A percentile compares a stretch with the other conserved stretches of the same genome.
Conservation (phyloP, 2,329 filamentous ascomycete genomes). For the Pseudocercospora vitis region DNA sequence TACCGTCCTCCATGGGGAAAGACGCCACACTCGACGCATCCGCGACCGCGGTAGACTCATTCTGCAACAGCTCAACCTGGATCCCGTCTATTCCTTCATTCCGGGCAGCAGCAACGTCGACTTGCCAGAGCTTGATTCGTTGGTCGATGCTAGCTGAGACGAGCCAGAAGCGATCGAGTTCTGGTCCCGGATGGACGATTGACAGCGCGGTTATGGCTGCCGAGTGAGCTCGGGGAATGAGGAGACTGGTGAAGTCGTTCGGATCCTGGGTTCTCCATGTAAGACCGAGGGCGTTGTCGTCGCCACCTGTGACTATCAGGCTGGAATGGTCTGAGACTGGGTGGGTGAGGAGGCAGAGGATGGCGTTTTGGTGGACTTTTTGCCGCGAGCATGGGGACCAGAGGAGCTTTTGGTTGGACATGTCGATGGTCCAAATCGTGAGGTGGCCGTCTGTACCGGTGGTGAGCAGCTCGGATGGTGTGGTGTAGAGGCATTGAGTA, state of each 20-base stretch:
- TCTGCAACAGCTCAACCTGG: conserved; percentile 36
- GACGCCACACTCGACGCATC: conserved; percentile 56
- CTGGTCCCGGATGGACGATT: conserved; percentile 36
- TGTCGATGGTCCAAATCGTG: conserved; percentile 54
- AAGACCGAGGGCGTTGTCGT: conserved; percentile 78
- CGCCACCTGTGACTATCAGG: conserved; percentile 73
- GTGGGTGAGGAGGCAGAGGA: conserved; percentile 59
- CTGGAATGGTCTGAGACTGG: conserved; percentile 34
- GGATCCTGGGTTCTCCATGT: conserved; percentile 39
- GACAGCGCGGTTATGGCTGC: conserved; percentile 66
- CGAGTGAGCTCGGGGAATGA: conserved; percentile 64
- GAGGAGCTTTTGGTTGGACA: background rate
- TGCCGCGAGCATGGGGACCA: conserved; percentile 42
- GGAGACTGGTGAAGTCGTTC: conserved; percentile 31
- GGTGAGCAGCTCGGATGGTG: conserved; percentile 58
- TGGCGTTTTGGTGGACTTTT: conserved; percentile 73
- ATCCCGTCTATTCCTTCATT: conserved; percentile 32
- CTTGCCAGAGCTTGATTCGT: conserved; percentile 49
- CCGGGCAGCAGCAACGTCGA: conserved; percentile 29
- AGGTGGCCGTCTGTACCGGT: conserved; percentile 80
- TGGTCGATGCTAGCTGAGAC: conserved; percentile 48
- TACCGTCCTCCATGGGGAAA: conserved; percentile 24
- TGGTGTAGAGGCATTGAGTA: conserved; percentile 57
- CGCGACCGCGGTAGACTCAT: conserved; percentile 51
- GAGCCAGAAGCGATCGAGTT: conserved; percentile 16